Evolutionary conservation across 306 rosid genomes (phyloP), one percentile per base, ranked within the genome.

Genomic region (Leucaena leucocephala): DNA sequence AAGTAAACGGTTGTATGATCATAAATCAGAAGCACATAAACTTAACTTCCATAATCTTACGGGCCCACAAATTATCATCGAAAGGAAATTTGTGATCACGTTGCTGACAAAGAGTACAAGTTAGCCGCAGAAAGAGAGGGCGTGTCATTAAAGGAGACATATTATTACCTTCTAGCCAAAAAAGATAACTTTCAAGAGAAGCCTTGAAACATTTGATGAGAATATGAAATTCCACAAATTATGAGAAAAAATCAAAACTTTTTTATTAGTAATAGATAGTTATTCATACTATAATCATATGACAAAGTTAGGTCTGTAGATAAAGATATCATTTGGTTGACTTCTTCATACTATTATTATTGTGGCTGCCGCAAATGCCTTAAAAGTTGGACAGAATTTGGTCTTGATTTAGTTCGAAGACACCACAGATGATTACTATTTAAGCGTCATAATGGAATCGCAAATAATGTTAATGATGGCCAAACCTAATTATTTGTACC

Each of bases 381-480:
- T 55, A 54, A 49, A 27, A 81, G 78, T 77, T 72, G 84, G 72
- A 82, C 84, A 80, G 81, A 81, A 75, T 78, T 86, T 76, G 86
- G 86, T 82, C 65, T 21, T n/a, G 33, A 72, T 68, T 74, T 67
- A 74, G 44, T 86, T 50, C 72, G 50, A 35, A 65, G 76, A 64
- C 75, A 81, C 80, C 85, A 77, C 11, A 54, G 71, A 78, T 69
- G 76, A 76, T 76, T 61, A 74, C 81, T 78, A 79, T 84, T 69
- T 64, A 82, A 68, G 72, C 63, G 42, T 62, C 85, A 62, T 57
- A 64, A 89, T 81, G 76, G 76, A 80, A 78, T 82, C 75, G 17
- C 75, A 48, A 62, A 43, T 77, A 69, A 78, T 79, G 68, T 63
- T 67, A 76, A 68, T 83, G 80, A 81, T 65, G 15, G 74, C 64